Base-by-base conservation (phyloP, 2,329 filamentous ascomycete genomes). In the Fusarium newnesense region DNA sequence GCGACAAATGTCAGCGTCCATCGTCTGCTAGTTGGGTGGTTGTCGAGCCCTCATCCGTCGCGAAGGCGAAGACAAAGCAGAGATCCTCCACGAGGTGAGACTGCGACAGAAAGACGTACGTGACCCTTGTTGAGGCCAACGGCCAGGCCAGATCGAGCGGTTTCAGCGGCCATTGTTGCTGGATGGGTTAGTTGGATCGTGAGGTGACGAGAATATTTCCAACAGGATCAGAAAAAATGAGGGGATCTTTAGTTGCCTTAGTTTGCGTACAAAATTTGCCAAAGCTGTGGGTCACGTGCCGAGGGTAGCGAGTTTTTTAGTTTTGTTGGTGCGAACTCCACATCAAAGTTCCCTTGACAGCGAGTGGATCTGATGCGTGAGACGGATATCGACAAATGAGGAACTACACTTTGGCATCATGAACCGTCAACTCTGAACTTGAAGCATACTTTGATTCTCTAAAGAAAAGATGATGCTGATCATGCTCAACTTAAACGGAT, bases 41-140 rank as follows among this genome's bases (percentile, higher is more conserved):
- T 64, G 62, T 64, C 63, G 57, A 56, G 67, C 67, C 62, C 67
- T 73, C 69, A 77, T 70, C 72, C 73, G 73, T 77, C 74, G 73
- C 74, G 70, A 78, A 74, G 69, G 75, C 75, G 75, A 75, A 74
- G 69, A 75, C 75, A 75, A 75, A 77, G 88, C 89, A 90, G 89
- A 89, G 88, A 92, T 92, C 89, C 90, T 92, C 90, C 90, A 91
- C 88, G 90, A 92, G 90, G 89, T 91, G 90, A 92, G 90, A 92
- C 87, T 83, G 82, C 81, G 81, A 82, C 80, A 79, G 67, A 69
- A 52, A 66, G 73, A 85, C 87, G 85, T 91, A 91, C 89, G 86
- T 90, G 86, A 83, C 89, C 88, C 79, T 87, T 88, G 88, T 91
- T 91, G 80, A 87, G 82, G 83, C 90, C 90, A 80, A 88, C 84